Evolutionary conservation across 2,329 filamentous ascomycete genomes (phyloP).

Genomic region (Colletotrichum lindemuthianum): DNA sequence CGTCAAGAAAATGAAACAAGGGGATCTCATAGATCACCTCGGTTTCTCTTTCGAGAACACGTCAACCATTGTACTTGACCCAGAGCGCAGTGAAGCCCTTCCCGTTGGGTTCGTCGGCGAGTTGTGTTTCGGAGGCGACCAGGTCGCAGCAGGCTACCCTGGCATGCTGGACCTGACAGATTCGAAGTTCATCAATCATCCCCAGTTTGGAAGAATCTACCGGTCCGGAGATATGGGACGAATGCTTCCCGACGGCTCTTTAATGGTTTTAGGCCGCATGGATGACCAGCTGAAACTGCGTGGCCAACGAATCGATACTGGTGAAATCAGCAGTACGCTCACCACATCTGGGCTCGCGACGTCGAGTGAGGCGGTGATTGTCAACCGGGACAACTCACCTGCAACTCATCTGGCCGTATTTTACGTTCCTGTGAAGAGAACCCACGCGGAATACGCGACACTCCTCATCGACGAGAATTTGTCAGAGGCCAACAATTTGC

Average conservation of each 20-base stretch:
- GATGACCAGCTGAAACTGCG: slow-evolving; percentile 87
- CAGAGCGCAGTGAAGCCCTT: slow-evolving; percentile 59
- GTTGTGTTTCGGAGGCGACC: slow-evolving; percentile 86
- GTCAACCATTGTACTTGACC: slow-evolving; percentile 72
- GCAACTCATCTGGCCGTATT: slow-evolving; percentile 73
- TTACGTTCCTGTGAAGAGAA: slow-evolving; percentile 62
- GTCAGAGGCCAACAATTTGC: slow-evolving; percentile 46
- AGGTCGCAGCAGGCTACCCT: slow-evolving; percentile 81
- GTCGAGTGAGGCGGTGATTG: slow-evolving; percentile 73
- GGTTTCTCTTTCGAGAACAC: slow-evolving; percentile 80
- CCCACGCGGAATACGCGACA: not conserved
- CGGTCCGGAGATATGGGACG: slow-evolving; percentile 85
- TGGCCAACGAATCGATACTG: slow-evolving; percentile 82
- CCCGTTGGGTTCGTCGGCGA: slow-evolving; percentile 82
- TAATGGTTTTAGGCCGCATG: slow-evolving; percentile 77
- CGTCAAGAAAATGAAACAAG: slow-evolving; percentile 68
- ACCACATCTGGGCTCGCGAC: slow-evolving; percentile 60
- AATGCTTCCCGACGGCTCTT: slow-evolving; percentile 78
- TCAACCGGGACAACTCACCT: slow-evolving; percentile 51
- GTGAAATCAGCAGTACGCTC: slow-evolving; percentile 75
- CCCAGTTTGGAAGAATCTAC: slow-evolving; percentile 77
- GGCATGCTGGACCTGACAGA: slow-evolving; percentile 70
- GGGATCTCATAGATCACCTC: slow-evolving; percentile 78
- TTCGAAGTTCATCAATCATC: slow-evolving; percentile 75
- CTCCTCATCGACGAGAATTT: slow-evolving; percentile 53